Evolutionary conservation across 306 rosid species (phyloP).

Genomic region (Cajanus cajan): DNA sequence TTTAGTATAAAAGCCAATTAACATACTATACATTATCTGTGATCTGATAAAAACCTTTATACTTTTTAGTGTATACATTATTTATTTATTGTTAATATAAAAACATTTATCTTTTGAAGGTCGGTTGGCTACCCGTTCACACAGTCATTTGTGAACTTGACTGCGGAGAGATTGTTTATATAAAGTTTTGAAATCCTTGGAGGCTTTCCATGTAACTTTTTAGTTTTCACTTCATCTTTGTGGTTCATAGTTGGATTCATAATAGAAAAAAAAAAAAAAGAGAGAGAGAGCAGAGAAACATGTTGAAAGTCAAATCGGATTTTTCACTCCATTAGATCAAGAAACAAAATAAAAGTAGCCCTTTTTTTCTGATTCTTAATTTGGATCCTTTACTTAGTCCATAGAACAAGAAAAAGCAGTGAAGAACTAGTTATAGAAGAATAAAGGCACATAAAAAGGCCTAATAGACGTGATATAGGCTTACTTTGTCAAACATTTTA

Average conservation of each 20-base stretch:
- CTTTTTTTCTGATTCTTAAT: background rate
- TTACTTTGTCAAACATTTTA: conserved; percentile 24
- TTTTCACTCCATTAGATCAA: background rate
- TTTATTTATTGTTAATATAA: background rate
- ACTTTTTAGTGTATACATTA: background rate
- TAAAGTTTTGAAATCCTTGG: background rate
- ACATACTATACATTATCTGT: no score
- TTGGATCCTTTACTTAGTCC: conserved; percentile 43
- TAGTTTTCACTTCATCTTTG: background rate
- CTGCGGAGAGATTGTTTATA: conserved; percentile 9
- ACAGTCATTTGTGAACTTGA: conserved; percentile 4
- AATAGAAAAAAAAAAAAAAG: background rate
- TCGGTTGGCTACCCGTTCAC: conserved; percentile 29
- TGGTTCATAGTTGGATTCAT: conserved; percentile 1
- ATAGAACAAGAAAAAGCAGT: conserved; percentile 9
- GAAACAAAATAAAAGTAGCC: conserved; percentile 11
- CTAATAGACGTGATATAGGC: background rate
- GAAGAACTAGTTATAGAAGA: background rate
- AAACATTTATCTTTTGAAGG: conserved; percentile 7
- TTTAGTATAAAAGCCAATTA: no score
- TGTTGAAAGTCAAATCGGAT: background rate
- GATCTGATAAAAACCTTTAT: no score
- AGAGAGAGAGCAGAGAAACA: background rate
- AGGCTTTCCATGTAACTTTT: background rate
- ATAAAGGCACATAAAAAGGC: conserved; percentile 8